These are phyloP conservation scores for Calonectria henricotiae DNA, from an alignment of 2,329 filamentous ascomycete genomes.

Conservation along the genomic window DNA sequence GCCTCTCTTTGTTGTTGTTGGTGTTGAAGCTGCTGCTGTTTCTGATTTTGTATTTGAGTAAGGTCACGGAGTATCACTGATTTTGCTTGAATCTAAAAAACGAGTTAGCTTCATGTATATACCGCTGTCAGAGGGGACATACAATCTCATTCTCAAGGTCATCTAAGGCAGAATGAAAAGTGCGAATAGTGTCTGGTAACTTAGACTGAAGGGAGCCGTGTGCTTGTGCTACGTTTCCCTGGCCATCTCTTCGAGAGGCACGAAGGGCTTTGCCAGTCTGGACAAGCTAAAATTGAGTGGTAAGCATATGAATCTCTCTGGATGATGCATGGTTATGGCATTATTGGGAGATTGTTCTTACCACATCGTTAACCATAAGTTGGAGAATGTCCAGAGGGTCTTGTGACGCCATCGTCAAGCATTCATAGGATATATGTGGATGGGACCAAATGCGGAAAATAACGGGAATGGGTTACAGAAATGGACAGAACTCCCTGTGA, in stretches of 20 bases:
- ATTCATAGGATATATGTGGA: background rate
- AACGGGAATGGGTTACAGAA: background rate
- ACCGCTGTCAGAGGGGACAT: conserved; percentile 45
- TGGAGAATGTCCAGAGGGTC: conserved; percentile 68
- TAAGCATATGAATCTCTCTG: background rate
- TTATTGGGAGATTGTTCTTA: conserved; percentile 57
- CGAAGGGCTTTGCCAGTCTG: conserved; percentile 73
- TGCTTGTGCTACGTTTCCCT: conserved; percentile 57
- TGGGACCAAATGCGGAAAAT: background rate
- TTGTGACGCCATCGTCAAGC: conserved; percentile 54
- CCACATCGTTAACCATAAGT: conserved; percentile 70
- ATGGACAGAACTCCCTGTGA: background rate
- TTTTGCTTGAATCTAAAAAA: conserved; percentile 65
- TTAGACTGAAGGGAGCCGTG: conserved; percentile 60
- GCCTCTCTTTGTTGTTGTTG: conserved; percentile 41
- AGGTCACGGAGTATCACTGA: conserved; percentile 72
- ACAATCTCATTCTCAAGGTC: conserved; percentile 74
- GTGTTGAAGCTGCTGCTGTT: conserved; percentile 44
- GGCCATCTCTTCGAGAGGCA: conserved; percentile 64
- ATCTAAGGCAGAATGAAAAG: conserved; percentile 71
- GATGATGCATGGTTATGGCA: background rate
- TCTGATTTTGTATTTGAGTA: conserved; percentile 58
- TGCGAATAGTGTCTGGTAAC: conserved; percentile 64
- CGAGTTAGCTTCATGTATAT: conserved; percentile 28
- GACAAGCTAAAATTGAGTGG: conserved; percentile 64